A percentile compares a stretch with the other conserved stretches of the same genome.
These are phyloP conservation scores for Chlamydomonas sp. DNA, from an alignment of 139 green algal genomes.

Conservation along the genomic window DNA sequence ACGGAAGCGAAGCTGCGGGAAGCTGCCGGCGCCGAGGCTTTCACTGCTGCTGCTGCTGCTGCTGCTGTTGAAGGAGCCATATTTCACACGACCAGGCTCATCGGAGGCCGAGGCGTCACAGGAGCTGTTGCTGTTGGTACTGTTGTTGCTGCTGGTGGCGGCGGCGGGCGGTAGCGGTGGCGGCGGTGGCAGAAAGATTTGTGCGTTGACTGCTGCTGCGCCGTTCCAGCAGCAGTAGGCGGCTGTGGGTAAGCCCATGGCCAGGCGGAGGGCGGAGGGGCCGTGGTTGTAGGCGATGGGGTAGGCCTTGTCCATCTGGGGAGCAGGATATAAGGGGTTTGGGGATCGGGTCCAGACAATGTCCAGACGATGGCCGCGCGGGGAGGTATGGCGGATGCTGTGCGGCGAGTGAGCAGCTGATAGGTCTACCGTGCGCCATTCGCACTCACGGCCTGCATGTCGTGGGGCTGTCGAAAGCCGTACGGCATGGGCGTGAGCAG, in stretches of 20 bases:
- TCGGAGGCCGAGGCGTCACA: background rate
- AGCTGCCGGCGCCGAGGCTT: background rate
- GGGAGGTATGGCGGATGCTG: constrained; percentile 37
- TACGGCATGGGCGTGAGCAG: too few relatives aligned
- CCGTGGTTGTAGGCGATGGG: constrained; percentile 9
- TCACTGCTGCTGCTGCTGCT: background rate
- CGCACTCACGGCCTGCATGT: too few relatives aligned
- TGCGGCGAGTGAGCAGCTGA: background rate
- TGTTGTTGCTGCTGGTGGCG: background rate
- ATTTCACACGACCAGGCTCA: background rate
- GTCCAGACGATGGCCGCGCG: too few relatives aligned
- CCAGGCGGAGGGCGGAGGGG: constrained; percentile 31
- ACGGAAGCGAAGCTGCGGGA: constrained; percentile 24
- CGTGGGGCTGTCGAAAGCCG: background rate
- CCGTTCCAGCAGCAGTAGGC: constrained; percentile 79
- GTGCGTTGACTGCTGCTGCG: constrained; percentile 56
- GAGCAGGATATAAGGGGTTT: background rate
- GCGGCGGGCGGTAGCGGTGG: background rate
- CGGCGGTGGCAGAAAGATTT: constrained; percentile 32
- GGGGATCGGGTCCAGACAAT: background rate
- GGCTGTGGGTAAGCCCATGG: constrained; percentile 56
- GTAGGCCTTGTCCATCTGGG: constrained; percentile 6
- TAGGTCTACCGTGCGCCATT: too few relatives aligned
- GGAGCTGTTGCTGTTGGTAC: background rate
- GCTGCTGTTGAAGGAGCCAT: background rate